A percentile compares a stretch with the other conserved stretches of the same genome.
phyloP scores from a whole-genome alignment of 2,329 filamentous ascomycete species.

The Colletotrichum tropicicola region DNA sequence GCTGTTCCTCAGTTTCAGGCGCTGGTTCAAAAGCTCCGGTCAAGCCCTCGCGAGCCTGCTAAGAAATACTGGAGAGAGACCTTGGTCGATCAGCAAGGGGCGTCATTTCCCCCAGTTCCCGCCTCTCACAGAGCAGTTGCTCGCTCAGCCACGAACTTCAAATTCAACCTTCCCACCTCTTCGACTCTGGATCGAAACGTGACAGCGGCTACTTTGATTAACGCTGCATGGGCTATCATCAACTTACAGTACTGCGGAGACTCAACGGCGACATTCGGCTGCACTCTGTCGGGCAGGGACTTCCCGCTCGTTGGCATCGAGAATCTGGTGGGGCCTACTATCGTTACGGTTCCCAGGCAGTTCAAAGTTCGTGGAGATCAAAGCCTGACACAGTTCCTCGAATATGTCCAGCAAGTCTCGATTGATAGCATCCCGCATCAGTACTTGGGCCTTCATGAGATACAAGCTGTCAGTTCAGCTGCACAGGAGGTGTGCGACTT shows the following conservation, averaged over 20 bases:
- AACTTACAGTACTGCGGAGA: constrained; percentile 46
- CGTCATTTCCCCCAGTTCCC: neutral
- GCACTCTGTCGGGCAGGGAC: constrained; percentile 38
- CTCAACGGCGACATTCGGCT: constrained; percentile 36
- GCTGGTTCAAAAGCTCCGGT: neutral
- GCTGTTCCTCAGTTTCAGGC: neutral
- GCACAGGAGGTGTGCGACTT: constrained; percentile 33
- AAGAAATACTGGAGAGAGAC: constrained; percentile 1
- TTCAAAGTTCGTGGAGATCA: constrained; percentile 25
- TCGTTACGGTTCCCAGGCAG: constrained; percentile 40
- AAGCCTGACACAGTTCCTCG: constrained; percentile 9
- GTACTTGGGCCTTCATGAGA: constrained; percentile 32
- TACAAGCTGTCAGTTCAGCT: constrained; percentile 24
- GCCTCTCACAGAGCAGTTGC: constrained; percentile 1
- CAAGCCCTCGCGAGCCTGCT: neutral
- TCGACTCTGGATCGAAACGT: neutral
- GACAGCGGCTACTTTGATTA: constrained; percentile 32
- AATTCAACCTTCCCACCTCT: neutral
- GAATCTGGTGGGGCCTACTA: constrained; percentile 38
- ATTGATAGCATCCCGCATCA: constrained; percentile 33
- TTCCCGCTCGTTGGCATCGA: constrained; percentile 36
- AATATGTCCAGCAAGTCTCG: constrained; percentile 24
- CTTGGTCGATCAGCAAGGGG: neutral
- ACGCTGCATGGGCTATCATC: constrained; percentile 41
- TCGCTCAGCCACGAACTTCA: neutral